Evolutionary conservation across 2,329 filamentous ascomycete genomes (phyloP).

Genomic region (Diaporthe eres): DNA sequence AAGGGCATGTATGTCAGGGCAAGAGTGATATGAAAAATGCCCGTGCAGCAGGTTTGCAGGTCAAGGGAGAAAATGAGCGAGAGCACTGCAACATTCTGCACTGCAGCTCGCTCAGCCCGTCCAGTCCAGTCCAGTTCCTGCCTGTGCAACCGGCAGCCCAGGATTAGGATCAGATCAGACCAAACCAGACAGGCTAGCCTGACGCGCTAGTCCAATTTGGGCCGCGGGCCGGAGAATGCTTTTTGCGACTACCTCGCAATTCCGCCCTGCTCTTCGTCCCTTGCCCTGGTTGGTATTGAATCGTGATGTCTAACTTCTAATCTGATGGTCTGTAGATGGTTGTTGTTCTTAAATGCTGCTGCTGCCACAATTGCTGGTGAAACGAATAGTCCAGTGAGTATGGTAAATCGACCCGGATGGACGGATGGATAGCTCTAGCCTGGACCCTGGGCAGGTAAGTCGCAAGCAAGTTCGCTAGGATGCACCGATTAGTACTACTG

Average conservation of each 20-base stretch:
- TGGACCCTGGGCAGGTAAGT: neutral
- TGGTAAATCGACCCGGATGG: neutral
- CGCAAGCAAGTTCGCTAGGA: neutral
- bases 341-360: neutral
- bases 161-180: slow-evolving; percentile 27
- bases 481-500: neutral
- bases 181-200: slow-evolving; percentile 31
- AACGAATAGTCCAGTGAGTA: neutral
- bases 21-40: slow-evolving; percentile 25
- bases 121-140: slow-evolving; percentile 9
- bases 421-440: neutral
- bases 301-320: neutral
- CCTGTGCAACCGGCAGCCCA: slow-evolving; percentile 10
- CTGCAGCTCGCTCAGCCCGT: slow-evolving; percentile 16
- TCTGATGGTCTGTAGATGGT: neutral
- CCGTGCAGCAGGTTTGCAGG: slow-evolving; percentile 33
- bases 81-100: slow-evolving; percentile 10
- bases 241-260: slow-evolving; percentile 15
- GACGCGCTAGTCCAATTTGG: slow-evolving; percentile 27
- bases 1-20: slow-evolving; percentile 22
- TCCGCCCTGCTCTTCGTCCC: neutral
- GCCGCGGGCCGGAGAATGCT: slow-evolving; percentile 36
- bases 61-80: slow-evolving; percentile 37
- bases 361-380: neutral
- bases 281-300: neutral